These are phyloP conservation scores for Yamadazyma triangularis DNA, from an alignment of 1,139 yeast genomes.

Conservation along the genomic window DNA sequence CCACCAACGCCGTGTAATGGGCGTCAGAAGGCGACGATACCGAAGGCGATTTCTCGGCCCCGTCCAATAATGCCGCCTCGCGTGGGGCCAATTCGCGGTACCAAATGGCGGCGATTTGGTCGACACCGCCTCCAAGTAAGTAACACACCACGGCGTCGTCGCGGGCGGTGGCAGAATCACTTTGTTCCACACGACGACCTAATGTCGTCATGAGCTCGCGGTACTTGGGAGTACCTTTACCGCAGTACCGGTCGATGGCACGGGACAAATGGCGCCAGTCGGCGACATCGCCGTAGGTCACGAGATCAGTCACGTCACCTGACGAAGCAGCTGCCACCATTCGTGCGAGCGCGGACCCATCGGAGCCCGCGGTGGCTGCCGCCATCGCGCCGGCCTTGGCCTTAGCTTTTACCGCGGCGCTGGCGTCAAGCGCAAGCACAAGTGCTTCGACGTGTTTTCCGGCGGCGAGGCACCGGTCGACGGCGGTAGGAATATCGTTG, in stretches of 20 bases:
- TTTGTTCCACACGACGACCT: slow-evolving; percentile 59
- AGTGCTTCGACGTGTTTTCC: slow-evolving; percentile 75
- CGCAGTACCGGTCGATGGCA: slow-evolving; percentile 59
- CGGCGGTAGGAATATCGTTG: slow-evolving; percentile 66
- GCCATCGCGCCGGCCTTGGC: no score
- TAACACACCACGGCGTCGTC: slow-evolving; percentile 75
- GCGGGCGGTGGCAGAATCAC: slow-evolving; percentile 34
- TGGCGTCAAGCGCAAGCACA: slow-evolving; percentile 69
- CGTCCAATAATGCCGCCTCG: slow-evolving; percentile 48
- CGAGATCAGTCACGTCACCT: slow-evolving; percentile 65
- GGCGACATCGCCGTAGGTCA: slow-evolving; percentile 66
- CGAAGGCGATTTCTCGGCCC: slow-evolving; percentile 31
- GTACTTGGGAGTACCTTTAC: slow-evolving; percentile 43
- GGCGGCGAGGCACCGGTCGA: slow-evolving; percentile 58
- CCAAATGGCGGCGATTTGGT: slow-evolving; percentile 81
- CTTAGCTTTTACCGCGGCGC: slow-evolving; percentile 56
- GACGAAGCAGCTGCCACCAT: slow-evolving; percentile 63
- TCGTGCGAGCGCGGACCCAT: slow-evolving; percentile 62
- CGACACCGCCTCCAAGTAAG: slow-evolving; percentile 77
- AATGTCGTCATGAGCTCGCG: slow-evolving; percentile 55
- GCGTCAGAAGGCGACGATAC: slow-evolving; percentile 77
- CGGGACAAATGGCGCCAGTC: slow-evolving; percentile 86
- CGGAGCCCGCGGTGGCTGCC: slow-evolving; percentile 64
- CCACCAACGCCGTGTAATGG: slow-evolving; percentile 74
- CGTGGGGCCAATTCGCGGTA: slow-evolving; percentile 61